Percentiles rank a stretch among this genome's conserved stretches.
Conservation (phyloP, 2,329 filamentous ascomycete genomes). For the Colletotrichum siamense region DNA sequence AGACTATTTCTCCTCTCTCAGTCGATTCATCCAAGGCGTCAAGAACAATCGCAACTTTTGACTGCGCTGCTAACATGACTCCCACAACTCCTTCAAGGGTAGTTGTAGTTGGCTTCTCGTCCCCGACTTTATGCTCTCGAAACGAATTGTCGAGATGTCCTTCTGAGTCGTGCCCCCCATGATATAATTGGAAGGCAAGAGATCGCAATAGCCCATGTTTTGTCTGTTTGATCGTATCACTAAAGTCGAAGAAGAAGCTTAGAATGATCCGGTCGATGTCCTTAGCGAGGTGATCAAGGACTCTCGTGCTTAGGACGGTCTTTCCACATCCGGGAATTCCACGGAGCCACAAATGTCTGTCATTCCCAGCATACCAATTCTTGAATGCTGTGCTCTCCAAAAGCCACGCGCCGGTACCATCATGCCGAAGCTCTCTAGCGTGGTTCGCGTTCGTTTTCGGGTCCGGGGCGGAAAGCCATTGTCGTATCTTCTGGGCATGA, state of each 20-base stretch:
- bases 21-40: conserved; percentile 1
- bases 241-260: conserved; percentile 28
- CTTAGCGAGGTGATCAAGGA: conserved; percentile 21
- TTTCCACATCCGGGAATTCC: conserved; percentile 26
- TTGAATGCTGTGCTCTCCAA: no score
- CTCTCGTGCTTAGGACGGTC: conserved; percentile 17
- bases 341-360: conserved; percentile 23
- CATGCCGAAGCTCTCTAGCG: no score
- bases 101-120: rapidly evolving
- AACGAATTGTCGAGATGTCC: background rate
- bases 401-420: no score
- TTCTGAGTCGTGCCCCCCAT: background rate
- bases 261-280: background rate
- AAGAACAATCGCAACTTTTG: background rate
- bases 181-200: conserved; percentile 26
- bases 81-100: background rate
- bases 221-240: conserved; percentile 23
- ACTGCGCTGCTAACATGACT: rapidly evolving
- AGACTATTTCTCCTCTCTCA: background rate
- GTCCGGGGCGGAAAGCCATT: no score
- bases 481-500: no score
- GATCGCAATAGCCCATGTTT: conserved; percentile 17
- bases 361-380: no score
- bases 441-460: no score
- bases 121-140: background rate